Conservation (phyloP, 805 yeast genomes). For the Barnettozyma vustinii region DNA sequence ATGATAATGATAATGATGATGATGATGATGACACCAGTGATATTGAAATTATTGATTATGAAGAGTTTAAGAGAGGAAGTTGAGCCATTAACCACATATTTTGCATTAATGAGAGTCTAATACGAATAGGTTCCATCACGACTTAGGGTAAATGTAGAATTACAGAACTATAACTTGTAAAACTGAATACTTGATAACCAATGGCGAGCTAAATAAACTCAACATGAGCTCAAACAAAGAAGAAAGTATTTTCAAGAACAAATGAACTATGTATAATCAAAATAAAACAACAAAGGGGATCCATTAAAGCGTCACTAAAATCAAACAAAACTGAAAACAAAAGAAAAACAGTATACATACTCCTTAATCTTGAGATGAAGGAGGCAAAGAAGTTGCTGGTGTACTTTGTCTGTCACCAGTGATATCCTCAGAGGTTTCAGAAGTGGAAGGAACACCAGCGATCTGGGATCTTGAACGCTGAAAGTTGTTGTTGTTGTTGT, state of each 20-base stretch:
- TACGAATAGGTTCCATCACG: background rate
- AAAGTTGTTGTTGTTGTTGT: background rate
- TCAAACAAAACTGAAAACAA: background rate
- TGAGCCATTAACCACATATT: background rate
- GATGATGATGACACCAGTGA: background rate
- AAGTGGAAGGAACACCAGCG: background rate
- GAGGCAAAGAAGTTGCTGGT: background rate
- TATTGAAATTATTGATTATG: conserved; percentile 9
- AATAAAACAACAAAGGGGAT: background rate
- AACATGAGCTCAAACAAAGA: background rate
- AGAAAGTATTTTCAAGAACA: conserved; percentile 1
- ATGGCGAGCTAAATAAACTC: background rate
- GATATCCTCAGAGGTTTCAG: background rate
- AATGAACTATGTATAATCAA: conserved; percentile 4
- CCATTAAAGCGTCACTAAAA: background rate
- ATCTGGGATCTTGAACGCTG: background rate
- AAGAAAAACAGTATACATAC: background rate
- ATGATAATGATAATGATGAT: background rate
- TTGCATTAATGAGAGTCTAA: background rate
- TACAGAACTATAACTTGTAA: no score
- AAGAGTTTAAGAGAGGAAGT: background rate
- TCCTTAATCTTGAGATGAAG: background rate
- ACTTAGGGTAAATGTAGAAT: no score
- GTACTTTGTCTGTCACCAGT: background rate
- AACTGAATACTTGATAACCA: background rate